Evolutionary conservation across 768 basidiomycete genomes (phyloP).

Genomic region (Tricholoma hemisulphureum): DNA sequence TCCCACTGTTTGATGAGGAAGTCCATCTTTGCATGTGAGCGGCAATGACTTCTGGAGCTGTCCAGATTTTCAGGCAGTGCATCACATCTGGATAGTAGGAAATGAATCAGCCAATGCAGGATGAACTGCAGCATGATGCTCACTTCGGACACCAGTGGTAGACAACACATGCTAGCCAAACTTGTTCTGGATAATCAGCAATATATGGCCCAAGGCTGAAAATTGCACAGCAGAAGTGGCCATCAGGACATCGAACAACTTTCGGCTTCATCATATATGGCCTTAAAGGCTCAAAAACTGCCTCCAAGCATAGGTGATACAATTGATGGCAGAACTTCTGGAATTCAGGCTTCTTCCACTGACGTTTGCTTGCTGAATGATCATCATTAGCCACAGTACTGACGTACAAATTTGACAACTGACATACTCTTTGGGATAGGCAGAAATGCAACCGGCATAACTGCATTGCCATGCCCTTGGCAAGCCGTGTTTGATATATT

Average conservation of each 20-base stretch:
- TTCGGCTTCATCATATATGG: constrained; percentile 2
- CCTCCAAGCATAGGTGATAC: constrained; percentile 10
- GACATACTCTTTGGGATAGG: constrained; percentile 35
- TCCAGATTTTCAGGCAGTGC: constrained; percentile 4
- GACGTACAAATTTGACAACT: constrained; percentile 11
- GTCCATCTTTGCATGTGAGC: constrained; percentile 11
- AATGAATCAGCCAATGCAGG: background rate
- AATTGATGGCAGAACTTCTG: constrained; percentile 22
- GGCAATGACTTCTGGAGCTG: constrained; percentile 3
- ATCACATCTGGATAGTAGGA: constrained; percentile 7
- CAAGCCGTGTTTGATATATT: constrained; percentile 27
- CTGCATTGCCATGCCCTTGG: constrained; percentile 25
- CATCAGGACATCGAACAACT: constrained; percentile 25
- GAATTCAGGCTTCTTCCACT: constrained; percentile 14
- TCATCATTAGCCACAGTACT: background rate
- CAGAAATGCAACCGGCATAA: constrained; percentile 31
- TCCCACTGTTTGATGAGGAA: constrained; percentile 13
- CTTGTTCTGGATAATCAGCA: constrained; percentile 28
- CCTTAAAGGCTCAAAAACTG: background rate
- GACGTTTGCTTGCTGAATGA: constrained; percentile 9
- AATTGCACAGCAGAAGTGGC: constrained; percentile 21
- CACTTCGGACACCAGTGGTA: constrained; percentile 27
- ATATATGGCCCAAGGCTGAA: constrained; percentile 28
- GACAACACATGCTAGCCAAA: constrained; percentile 21
- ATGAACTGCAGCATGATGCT: background rate